phyloP scores from a whole-genome alignment of 2,329 filamentous ascomycete species.

The Aspergillus jensenii region DNA sequence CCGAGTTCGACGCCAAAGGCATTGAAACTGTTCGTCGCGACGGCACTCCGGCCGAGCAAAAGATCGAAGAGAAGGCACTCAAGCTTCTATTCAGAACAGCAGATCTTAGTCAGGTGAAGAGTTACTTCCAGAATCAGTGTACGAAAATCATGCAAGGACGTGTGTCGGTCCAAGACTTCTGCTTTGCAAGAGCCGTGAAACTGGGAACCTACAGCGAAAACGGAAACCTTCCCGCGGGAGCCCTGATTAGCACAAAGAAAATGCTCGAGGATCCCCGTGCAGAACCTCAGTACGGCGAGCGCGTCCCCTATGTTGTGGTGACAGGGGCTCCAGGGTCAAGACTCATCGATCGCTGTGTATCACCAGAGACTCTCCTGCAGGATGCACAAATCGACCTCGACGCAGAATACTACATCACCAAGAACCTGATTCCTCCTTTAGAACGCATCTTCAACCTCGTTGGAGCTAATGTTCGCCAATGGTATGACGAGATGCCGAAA shows the following conservation, averaged over 20 bases:
- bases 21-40: conserved; percentile 96
- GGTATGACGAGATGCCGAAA: conserved; percentile 98
- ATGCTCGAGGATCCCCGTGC: conserved; percentile 84
- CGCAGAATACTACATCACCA: conserved; percentile 93
- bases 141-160: conserved; percentile 86
- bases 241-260: conserved; percentile 78
- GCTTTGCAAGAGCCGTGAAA: conserved; percentile 89
- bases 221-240: conserved; percentile 79
- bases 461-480: conserved; percentile 82
- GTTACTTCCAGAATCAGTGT: conserved; percentile 87
- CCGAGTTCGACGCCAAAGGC: conserved; percentile 95
- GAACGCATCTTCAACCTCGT: conserved; percentile 97
- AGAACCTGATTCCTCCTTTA: conserved; percentile 91
- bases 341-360: conserved; percentile 84
- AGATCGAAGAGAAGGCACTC: conserved; percentile 89
- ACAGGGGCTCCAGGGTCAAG: conserved; percentile 82
- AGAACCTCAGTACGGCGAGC: conserved; percentile 92
- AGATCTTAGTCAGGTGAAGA: conserved; percentile 84
- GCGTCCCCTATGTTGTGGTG: conserved; percentile 91
- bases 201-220: conserved; percentile 84
- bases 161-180: conserved; percentile 92
- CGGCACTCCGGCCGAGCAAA: conserved; percentile 92
- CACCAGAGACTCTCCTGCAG: conserved; percentile 76
- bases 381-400: conserved; percentile 80
- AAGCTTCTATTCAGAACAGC: conserved; percentile 86